These are phyloP conservation scores for Penicillium hordei DNA, from an alignment of 2,329 filamentous ascomycete genomes.

Conservation along the genomic window DNA sequence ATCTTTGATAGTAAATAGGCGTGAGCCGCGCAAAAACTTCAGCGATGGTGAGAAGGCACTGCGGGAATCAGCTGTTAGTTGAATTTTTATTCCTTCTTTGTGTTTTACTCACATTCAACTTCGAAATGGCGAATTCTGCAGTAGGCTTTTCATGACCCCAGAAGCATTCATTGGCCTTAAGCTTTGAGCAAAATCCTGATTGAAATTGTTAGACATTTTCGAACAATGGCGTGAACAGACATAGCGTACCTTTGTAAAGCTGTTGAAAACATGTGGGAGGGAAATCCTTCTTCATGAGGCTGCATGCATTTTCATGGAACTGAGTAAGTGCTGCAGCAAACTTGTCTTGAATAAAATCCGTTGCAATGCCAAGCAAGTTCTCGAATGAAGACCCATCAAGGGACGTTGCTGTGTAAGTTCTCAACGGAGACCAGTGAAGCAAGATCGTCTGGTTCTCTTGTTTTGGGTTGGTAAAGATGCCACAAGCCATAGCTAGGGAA, in stretches of 20 bases:
- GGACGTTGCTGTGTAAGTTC: background rate
- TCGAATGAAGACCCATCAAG: background rate
- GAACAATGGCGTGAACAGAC: background rate
- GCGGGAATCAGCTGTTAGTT: background rate
- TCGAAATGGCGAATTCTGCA: background rate
- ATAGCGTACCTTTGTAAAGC: slow-evolving; percentile 1
- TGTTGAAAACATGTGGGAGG: slow-evolving; percentile 1
- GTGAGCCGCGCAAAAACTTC: slow-evolving; percentile 6
- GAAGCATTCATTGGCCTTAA: slow-evolving; percentile 1
- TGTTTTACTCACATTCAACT: background rate
- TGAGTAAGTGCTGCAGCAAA: background rate
- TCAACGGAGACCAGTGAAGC: slow-evolving; percentile 12
- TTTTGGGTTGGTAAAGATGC: slow-evolving; percentile 7
- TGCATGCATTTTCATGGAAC: background rate
- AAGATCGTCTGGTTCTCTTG: background rate
- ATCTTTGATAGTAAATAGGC: slow-evolving; percentile 3
- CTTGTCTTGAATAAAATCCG: slow-evolving; percentile 1
- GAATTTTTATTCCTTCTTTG: background rate
- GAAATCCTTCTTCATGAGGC: background rate
- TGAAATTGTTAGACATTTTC: background rate
- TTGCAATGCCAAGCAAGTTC: slow-evolving; percentile 1
- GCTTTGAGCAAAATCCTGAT: slow-evolving; percentile 5
- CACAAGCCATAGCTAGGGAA: slow-evolving; percentile 5
- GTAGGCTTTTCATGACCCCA: slow-evolving; percentile 3
- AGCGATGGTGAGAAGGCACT: slow-evolving; percentile 4